A percentile compares a stretch with the other conserved stretches of the same genome.
Evolutionary conservation across 257 asterid species (phyloP).

Genomic region (Datura wrightii): DNA sequence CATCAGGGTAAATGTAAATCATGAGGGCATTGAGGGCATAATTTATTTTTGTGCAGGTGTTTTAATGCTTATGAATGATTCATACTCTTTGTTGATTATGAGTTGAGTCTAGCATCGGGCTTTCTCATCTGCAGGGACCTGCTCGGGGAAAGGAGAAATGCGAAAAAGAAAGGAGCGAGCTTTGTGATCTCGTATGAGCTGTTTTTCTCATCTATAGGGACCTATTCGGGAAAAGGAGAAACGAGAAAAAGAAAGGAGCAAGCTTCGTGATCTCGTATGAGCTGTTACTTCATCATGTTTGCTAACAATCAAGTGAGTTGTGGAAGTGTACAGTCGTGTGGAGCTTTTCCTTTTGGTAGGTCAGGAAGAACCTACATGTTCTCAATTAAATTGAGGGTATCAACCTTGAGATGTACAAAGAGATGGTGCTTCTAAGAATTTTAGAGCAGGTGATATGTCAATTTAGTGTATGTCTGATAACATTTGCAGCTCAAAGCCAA

Average conservation of each 20-base stretch:
- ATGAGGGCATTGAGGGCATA: constrained; percentile 51
- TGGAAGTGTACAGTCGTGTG: constrained; percentile 39
- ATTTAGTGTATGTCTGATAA: constrained; percentile 29
- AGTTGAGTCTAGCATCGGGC: constrained; percentile 48
- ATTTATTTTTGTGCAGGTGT: constrained; percentile 44
- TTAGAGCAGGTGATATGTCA: too few species aligned
- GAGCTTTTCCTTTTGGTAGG: too few species aligned
- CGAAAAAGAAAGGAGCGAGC: constrained; percentile 95
- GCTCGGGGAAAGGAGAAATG: constrained; percentile 92
- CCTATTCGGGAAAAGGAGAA: too few species aligned
- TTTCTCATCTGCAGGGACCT: constrained; percentile 83
- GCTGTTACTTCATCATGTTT: constrained; percentile 31
- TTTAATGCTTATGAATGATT: constrained; percentile 42
- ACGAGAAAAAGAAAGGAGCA: too few species aligned
- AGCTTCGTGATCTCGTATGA: too few species aligned
- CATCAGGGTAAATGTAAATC: constrained; percentile 46
- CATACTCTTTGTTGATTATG: constrained; percentile 50
- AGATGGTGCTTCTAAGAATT: too few species aligned
- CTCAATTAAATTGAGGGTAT: too few species aligned
- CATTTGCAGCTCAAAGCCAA: neutral
- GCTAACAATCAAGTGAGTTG: constrained; percentile 33
- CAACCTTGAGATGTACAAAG: too few species aligned
- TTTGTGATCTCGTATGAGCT: constrained; percentile 95
- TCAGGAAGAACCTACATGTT: too few species aligned
- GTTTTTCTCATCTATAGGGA: too few species aligned